Conservation (phyloP, 2,329 filamentous ascomycete species). For the Alternaria ventricosa region DNA sequence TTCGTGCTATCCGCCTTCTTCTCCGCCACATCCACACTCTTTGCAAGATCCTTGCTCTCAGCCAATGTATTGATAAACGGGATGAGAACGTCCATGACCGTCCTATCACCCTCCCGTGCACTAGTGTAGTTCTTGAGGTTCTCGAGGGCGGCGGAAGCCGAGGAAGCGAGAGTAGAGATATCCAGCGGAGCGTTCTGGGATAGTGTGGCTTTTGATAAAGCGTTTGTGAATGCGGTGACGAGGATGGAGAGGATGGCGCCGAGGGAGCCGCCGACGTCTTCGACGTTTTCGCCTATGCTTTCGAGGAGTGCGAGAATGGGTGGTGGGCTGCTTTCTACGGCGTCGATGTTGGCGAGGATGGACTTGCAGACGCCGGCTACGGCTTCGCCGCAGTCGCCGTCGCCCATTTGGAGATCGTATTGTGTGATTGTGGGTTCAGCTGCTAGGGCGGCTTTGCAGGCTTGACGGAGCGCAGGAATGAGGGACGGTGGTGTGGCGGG, state of each 20-base stretch:
- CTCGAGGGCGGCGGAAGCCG: conserved; percentile 54
- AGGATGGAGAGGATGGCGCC: conserved; percentile 84
- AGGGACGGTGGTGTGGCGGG: conserved; percentile 51
- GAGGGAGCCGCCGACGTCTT: conserved; percentile 75
- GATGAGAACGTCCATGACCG: conserved; percentile 85
- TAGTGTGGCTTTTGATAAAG: conserved; percentile 43
- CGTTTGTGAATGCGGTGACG: conserved; percentile 73
- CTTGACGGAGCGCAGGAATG: conserved; percentile 50
- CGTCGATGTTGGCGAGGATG: conserved; percentile 56
- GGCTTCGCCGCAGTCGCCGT: conserved; percentile 82
- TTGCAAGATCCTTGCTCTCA: conserved; percentile 67
- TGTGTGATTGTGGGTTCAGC: conserved; percentile 70
- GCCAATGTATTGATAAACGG: conserved; percentile 80
- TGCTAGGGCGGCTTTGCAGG: conserved; percentile 57
- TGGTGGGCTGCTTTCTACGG: conserved; percentile 60
- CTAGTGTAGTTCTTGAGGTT: conserved; percentile 74
- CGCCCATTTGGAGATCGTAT: conserved; percentile 82
- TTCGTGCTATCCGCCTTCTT: conserved; percentile 82
- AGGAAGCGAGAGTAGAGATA: conserved; percentile 44
- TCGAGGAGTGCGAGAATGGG: conserved; percentile 63
- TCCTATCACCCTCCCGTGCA: conserved; percentile 85
- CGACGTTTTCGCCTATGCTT: conserved; percentile 66
- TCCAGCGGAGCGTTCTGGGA: conserved; percentile 36
- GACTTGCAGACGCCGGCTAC: conserved; percentile 70
- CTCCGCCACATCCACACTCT: conserved; percentile 76